Evolutionary conservation across 805 yeast genomes (phyloP).

Genomic region (Monosporozyma unispora): DNA sequence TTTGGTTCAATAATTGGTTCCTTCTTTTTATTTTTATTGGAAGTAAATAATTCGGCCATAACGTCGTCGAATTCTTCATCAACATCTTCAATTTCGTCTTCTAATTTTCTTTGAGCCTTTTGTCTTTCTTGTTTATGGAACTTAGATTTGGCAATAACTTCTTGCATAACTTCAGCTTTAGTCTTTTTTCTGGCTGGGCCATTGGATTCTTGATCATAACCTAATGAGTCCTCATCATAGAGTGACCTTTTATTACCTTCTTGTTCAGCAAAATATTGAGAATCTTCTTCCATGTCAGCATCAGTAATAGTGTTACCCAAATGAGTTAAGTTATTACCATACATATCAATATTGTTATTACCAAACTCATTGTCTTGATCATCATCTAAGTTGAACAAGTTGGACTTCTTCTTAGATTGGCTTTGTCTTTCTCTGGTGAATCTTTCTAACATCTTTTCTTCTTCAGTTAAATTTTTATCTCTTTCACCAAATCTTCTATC

Average conservation of each 20-base stretch:
- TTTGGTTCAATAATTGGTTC: conserved; percentile 19
- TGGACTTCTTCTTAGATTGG: conserved; percentile 43
- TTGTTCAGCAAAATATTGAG: conserved; percentile 16
- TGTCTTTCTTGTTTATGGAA: conserved; percentile 71
- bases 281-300: conserved; percentile 34
- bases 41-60: conserved; percentile 40
- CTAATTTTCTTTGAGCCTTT: conserved; percentile 47
- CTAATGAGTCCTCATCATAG: conserved; percentile 23
- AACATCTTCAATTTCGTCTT: conserved; percentile 53
- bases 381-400: conserved; percentile 69
- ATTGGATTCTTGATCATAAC: conserved; percentile 32
- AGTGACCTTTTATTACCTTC: conserved; percentile 19
- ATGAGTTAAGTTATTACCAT: conserved; percentile 56
- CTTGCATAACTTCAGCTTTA: conserved; percentile 80
- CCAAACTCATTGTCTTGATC: conserved; percentile 39
- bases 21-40: conserved; percentile 9
- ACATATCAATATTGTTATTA: conserved; percentile 34
- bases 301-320: conserved; percentile 64
- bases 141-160: conserved; percentile 74
- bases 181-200: conserved; percentile 56
- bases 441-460: conserved; percentile 91
- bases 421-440: conserved; percentile 80
- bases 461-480: conserved; percentile 60
- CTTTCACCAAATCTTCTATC: conserved; percentile 93
- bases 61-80: conserved; percentile 70